Conservation (phyloP, 2,329 filamentous ascomycete genomes). For the Xylaria arbuscula region DNA sequence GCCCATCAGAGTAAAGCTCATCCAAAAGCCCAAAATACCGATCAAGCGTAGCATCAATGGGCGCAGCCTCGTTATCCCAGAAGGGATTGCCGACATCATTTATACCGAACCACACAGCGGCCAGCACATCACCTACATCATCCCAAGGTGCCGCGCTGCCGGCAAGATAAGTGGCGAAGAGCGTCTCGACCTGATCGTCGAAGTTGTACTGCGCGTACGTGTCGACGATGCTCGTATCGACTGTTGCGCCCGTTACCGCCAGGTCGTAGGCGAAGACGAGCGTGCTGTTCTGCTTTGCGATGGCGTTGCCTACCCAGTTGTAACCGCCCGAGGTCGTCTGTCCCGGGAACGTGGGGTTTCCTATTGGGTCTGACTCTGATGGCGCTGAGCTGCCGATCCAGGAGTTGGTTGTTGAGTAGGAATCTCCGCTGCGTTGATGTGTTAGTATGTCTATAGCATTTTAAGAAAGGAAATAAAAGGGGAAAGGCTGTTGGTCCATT, state of each 20-base stretch:
- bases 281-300: constrained; percentile 52
- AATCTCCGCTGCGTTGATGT: constrained; percentile 58
- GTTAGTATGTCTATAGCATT: constrained; percentile 6
- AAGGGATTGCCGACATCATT: constrained; percentile 49
- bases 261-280: constrained; percentile 56
- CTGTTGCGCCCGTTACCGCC: constrained; percentile 57
- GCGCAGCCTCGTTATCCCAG: constrained; percentile 43
- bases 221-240: constrained; percentile 56
- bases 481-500: neutral
- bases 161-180: constrained; percentile 37
- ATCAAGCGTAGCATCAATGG: constrained; percentile 34
- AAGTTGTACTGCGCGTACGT: constrained; percentile 43
- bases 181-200: constrained; percentile 45
- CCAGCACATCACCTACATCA: constrained; percentile 38
- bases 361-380: constrained; percentile 61
- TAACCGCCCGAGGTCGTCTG: constrained; percentile 53
- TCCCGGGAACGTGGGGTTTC: constrained; percentile 62
- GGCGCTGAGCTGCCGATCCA: constrained; percentile 59
- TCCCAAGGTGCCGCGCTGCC: constrained; percentile 32
- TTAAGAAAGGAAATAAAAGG: neutral
- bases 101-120: constrained; percentile 49
- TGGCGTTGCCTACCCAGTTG: constrained; percentile 57
- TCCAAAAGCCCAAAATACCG: constrained; percentile 39
- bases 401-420: constrained; percentile 66
- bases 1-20: constrained; percentile 34